phyloP scores from a whole-genome alignment of 2,329 filamentous ascomycete genomes.

The Cordyceps sp. region DNA sequence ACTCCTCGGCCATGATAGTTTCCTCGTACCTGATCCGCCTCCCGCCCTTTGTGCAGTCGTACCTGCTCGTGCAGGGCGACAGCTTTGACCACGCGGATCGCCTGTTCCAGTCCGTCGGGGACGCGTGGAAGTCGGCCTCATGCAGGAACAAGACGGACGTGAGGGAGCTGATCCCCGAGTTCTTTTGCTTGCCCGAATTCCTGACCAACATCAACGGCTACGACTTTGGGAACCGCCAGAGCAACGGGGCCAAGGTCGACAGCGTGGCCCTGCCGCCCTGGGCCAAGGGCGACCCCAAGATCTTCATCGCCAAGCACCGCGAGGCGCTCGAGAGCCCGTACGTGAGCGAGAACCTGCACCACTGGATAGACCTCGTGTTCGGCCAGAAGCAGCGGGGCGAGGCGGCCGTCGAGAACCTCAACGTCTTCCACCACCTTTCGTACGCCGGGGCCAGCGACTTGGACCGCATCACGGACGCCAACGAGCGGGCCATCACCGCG shows the following conservation, averaged over 20 bases:
- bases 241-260: conserved; percentile 62
- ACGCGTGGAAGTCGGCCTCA: conserved; percentile 82
- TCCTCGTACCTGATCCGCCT: conserved; percentile 89
- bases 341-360: conserved; percentile 75
- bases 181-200: conserved; percentile 93
- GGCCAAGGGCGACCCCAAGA: conserved; percentile 90
- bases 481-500: conserved; percentile 76
- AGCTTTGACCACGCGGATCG: conserved; percentile 92
- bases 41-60: conserved; percentile 92
- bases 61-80: conserved; percentile 85
- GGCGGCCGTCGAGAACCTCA: conserved; percentile 75
- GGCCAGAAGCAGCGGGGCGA: conserved; percentile 89
- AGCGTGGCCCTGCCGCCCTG: conserved; percentile 82
- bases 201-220: conserved; percentile 87
- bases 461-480: conserved; percentile 75
- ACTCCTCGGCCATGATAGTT: conserved; percentile 98
- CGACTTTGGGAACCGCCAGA: conserved; percentile 80
- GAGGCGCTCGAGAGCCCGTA: conserved; percentile 88
- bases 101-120: conserved; percentile 83
- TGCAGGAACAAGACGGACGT: conserved; percentile 86
- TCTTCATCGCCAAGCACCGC: conserved; percentile 91
- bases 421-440: conserved; percentile 91
- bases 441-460: conserved; percentile 89
- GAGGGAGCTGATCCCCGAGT: conserved; percentile 86
- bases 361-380: conserved; percentile 94